Evolutionary conservation across 129 eudicot genomes (phyloP), one percentile per base, ranked within the genome.

Genomic region (Apium graveolens): DNA sequence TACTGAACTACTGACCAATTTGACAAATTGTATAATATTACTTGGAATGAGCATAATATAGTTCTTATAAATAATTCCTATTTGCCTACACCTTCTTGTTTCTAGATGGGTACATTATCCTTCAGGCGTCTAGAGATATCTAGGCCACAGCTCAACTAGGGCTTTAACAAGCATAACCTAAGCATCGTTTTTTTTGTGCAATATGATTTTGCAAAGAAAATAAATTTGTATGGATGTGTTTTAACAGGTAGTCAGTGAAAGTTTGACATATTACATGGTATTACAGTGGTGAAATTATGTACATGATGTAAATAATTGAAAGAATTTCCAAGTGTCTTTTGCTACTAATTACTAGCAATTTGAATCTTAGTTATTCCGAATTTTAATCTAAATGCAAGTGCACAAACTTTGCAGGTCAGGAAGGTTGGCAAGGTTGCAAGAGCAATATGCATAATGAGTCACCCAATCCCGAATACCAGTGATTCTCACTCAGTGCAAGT

Each of bases 391-490:
- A 72, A 39, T 72, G 32, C 32, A 26, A 72, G 49, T 66, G 39
- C 35, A 38, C 76, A 42, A 39, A 11, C 37, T 39, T n/a, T 43
- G 20, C 88, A 94, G 98, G 97, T 90, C 70, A 87, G 97, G 85
- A 94, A 91, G 84, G 96, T 94, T 74, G 98, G 98, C 24, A 94
- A 85, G 84, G 98, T 94, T 44, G 97, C 98, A 24, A 84, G 98
- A 84, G 98, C 97, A 53, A 94, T 94, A 66, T 91, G 92, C 86
- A 94, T 94, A 63, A 91, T 94, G 97, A 94, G 97, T 88, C 98
- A 94, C 80, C 98, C 98, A 26, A 94, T 94, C 75, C 98, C 97
- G 63, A 94, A 86, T 41, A 91, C 98, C 49, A 91, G 84, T 60
- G 98, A 94, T 39, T 94, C 98, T 18, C 91, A 90, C 79, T 94